Conservation (phyloP, 2,329 filamentous ascomycete species). For the Zasmidium citrigriseum region DNA sequence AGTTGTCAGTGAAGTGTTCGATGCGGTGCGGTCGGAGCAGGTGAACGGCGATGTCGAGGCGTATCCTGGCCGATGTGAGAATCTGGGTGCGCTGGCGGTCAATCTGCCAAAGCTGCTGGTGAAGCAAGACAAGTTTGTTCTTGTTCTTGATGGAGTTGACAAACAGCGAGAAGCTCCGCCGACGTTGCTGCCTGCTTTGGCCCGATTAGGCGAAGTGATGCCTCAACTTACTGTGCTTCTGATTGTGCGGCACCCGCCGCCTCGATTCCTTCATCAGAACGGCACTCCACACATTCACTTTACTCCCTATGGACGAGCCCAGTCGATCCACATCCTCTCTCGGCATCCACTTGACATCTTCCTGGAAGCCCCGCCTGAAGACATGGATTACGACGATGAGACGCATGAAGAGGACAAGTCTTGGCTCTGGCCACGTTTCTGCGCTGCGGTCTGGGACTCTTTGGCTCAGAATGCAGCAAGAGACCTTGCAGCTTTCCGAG, state of each 20-base stretch:
- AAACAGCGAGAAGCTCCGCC: slow-evolving; percentile 75
- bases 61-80: slow-evolving; percentile 69
- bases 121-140: slow-evolving; percentile 64
- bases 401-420: slow-evolving; percentile 58
- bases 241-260: slow-evolving; percentile 70
- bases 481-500: slow-evolving; percentile 71
- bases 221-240: slow-evolving; percentile 75
- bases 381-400: slow-evolving; percentile 50
- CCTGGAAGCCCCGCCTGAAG: slow-evolving; percentile 30
- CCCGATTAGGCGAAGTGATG: slow-evolving; percentile 77
- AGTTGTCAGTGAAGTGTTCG: slow-evolving; percentile 57
- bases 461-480: slow-evolving; percentile 78
- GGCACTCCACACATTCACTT: slow-evolving; percentile 79
- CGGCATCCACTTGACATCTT: slow-evolving; percentile 53
- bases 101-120: slow-evolving; percentile 68
- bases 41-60: slow-evolving; percentile 36
- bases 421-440: slow-evolving; percentile 79
- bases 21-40: slow-evolving; percentile 35
- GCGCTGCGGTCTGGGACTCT: slow-evolving; percentile 82
- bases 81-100: slow-evolving; percentile 72
- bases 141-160: slow-evolving; percentile 89
- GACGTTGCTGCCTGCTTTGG: slow-evolving; percentile 78
- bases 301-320: slow-evolving; percentile 76
- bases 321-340: slow-evolving; percentile 77
- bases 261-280: slow-evolving; percentile 68